phyloP scores from a whole-genome alignment of 2,329 filamentous ascomycete genomes.

The Scleromitrula shiraiana region DNA sequence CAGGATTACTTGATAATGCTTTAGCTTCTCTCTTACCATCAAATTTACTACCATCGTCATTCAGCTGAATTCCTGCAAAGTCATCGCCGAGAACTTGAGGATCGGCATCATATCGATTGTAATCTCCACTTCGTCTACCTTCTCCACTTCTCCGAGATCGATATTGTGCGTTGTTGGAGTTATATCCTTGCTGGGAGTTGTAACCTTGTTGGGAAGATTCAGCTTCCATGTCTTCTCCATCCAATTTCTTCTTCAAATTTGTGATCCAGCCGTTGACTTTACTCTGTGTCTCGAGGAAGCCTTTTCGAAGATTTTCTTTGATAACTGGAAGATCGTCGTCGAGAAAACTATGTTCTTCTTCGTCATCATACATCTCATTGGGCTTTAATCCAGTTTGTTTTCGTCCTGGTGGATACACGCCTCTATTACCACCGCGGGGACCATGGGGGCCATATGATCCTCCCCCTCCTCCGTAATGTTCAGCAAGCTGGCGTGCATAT shows the following conservation, averaged over 20 bases:
- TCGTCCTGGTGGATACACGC: constrained; percentile 30
- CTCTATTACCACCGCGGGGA: constrained; percentile 32
- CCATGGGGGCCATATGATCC: constrained; percentile 45
- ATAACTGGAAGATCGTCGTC: constrained; percentile 95
- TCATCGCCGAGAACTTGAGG: constrained; percentile 85
- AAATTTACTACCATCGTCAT: constrained; percentile 55
- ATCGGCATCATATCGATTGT: constrained; percentile 89
- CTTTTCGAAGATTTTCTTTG: constrained; percentile 85
- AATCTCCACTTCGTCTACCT: constrained; percentile 71
- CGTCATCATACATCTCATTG: constrained; percentile 50
- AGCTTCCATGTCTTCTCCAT: constrained; percentile 69
- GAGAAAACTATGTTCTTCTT: constrained; percentile 79
- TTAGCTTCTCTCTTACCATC: neutral
- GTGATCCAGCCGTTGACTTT: constrained; percentile 92
- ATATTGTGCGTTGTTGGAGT: constrained; percentile 25
- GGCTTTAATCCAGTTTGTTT: constrained; percentile 46
- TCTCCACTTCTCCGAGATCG: constrained; percentile 48
- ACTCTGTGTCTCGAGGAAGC: constrained; percentile 87
- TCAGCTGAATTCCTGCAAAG: constrained; percentile 64
- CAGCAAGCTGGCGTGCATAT: constrained; percentile 85
- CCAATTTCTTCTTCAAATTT: constrained; percentile 84
- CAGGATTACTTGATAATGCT: neutral
- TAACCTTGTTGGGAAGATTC: constrained; percentile 15
- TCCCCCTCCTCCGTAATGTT: constrained; percentile 64
- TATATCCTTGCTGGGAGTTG: constrained; percentile 18